These are phyloP conservation scores for Vaccinium corymbosum DNA, from an alignment of 148 eudicot genomes.

Conservation along the genomic window DNA sequence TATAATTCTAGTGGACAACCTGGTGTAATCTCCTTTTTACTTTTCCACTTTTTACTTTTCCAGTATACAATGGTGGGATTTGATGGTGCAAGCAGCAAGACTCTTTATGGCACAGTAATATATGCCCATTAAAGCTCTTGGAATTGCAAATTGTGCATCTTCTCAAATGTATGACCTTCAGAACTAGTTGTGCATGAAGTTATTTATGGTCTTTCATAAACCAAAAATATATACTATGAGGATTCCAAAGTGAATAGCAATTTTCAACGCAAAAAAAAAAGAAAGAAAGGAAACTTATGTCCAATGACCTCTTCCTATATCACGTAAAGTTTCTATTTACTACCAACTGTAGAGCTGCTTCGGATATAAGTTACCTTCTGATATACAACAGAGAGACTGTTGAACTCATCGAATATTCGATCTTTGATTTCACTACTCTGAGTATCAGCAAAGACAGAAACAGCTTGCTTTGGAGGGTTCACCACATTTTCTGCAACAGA, in stretches of 20 bases:
- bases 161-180: constrained; percentile 1
- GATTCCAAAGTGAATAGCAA: background rate
- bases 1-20: background rate
- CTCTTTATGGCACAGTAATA: background rate
- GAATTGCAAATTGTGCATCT: background rate
- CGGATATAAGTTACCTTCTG: constrained; percentile 58
- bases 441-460: constrained; percentile 96
- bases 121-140: background rate
- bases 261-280: background rate
- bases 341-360: background rate
- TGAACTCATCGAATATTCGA: constrained; percentile 96
- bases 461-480: constrained; percentile 98
- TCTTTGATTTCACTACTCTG: constrained; percentile 95
- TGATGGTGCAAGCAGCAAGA: background rate
- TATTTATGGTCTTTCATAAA: background rate
- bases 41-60: background rate
- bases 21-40: background rate
- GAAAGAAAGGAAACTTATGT: background rate
- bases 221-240: background rate
- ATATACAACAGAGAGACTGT: constrained; percentile 92
- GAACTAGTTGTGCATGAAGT: background rate
- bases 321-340: background rate
- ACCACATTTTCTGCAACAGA: constrained; percentile 82
- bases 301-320: background rate
- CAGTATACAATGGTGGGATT: background rate